These are phyloP conservation scores for Catharanthus roseus DNA, from an alignment of 257 asterid genomes.

Conservation along the genomic window DNA sequence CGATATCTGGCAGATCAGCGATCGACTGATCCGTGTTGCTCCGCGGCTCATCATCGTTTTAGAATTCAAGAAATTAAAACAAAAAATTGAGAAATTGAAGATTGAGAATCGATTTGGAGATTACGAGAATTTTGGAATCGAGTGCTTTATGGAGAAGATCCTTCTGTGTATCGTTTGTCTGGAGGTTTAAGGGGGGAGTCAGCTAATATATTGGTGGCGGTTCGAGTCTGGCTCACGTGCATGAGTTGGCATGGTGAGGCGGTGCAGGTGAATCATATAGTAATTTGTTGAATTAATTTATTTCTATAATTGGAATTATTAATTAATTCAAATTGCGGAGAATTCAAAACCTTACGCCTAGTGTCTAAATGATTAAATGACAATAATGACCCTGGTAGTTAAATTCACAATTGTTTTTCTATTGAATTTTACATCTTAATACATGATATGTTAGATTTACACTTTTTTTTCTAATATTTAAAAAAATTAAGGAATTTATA, in stretches of 20 bases:
- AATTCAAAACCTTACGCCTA: no score
- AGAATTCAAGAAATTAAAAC: neutral
- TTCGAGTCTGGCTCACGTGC: slow-evolving; percentile 20
- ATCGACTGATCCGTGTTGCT: slow-evolving; percentile 32
- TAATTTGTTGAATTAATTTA: neutral
- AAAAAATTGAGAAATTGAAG: neutral
- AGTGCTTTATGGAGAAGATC: neutral
- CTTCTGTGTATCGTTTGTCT: neutral
- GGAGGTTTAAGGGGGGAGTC: neutral
- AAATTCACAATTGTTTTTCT: no score
- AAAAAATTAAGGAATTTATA: no score
- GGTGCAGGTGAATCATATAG: slow-evolving; percentile 10
- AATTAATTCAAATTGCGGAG: neutral
- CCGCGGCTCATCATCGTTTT: slow-evolving; percentile 50
- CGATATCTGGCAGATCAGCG: slow-evolving; percentile 27
- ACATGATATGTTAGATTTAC: no score
- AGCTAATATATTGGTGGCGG: slow-evolving; percentile 8
- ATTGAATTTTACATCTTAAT: no score
- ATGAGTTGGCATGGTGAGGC: slow-evolving; percentile 18
- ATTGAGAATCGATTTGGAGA: neutral
- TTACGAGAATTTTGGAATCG: neutral
- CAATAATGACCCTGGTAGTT: neutral
- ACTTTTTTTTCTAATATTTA: no score
- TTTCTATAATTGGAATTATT: neutral
- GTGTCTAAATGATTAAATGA: neutral